phyloP scores from a whole-genome alignment of 2,329 filamentous ascomycete species.

The Lasiodiplodia gonubiensis region DNA sequence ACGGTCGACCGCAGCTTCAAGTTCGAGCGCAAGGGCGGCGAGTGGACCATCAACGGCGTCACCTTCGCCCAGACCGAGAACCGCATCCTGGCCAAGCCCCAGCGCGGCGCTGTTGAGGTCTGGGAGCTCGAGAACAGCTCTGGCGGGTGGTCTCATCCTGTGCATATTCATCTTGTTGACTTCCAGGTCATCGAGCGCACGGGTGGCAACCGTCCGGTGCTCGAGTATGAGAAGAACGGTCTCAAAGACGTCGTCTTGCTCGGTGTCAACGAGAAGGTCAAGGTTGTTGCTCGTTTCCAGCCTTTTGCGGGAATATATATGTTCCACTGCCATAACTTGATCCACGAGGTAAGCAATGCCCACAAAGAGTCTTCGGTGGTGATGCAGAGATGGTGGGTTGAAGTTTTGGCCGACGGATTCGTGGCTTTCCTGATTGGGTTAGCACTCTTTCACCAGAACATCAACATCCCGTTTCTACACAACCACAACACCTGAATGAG shows the following conservation, averaged over 20 bases:
- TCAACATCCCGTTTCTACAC: neutral
- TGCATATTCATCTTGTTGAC: constrained; percentile 65
- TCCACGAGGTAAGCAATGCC: constrained; percentile 45
- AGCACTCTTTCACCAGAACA: neutral
- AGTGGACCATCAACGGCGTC: constrained; percentile 45
- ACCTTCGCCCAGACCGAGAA: constrained; percentile 42
- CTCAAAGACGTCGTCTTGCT: constrained; percentile 66
- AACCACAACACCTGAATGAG: neutral
- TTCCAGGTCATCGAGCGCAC: constrained; percentile 60
- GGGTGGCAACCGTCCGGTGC: constrained; percentile 52
- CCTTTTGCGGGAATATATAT: constrained; percentile 47
- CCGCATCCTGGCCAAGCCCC: constrained; percentile 42
- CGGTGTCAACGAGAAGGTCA: constrained; percentile 50
- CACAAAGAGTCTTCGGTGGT: no score
- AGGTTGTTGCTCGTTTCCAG: constrained; percentile 40
- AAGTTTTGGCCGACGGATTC: neutral
- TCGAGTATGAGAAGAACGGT: constrained; percentile 60
- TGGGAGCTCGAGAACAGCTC: constrained; percentile 53
- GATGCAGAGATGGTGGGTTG: neutral
- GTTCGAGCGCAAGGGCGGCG: constrained; percentile 38
- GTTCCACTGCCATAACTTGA: constrained; percentile 55
- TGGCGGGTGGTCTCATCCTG: constrained; percentile 60
- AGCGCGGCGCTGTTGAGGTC: constrained; percentile 43
- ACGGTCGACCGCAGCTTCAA: constrained; percentile 41
- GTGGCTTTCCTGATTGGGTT: neutral